Percentiles rank a stretch among this genome's conserved stretches.
Evolutionary conservation across 768 basidiomycete species (phyloP).

Genomic region (Amanita exitialis): DNA sequence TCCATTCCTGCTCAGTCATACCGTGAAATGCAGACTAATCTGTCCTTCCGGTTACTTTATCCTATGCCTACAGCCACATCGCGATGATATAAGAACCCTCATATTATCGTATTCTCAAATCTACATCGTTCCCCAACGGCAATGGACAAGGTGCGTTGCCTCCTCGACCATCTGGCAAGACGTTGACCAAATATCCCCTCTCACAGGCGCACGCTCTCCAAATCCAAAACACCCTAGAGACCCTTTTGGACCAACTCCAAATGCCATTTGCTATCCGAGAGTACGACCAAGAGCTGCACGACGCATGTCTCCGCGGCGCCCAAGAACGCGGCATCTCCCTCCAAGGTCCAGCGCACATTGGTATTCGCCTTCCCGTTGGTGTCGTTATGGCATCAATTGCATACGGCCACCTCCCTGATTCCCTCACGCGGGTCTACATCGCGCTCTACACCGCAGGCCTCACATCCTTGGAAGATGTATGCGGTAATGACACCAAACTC

Average conservation of each 20-base stretch:
- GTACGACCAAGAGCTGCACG: constrained; percentile 8
- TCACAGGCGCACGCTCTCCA: background rate
- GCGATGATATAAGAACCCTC: no score
- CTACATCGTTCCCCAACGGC: no score
- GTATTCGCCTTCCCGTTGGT: constrained; percentile 20
- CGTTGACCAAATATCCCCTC: no score
- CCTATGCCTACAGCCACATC: no score
- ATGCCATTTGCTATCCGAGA: background rate
- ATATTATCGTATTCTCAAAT: no score
- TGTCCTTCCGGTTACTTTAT: no score
- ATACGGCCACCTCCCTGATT: constrained; percentile 19
- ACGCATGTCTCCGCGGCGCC: constrained; percentile 15
- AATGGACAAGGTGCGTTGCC: no score
- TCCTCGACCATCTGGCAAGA: no score
- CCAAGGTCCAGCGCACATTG: constrained; percentile 12
- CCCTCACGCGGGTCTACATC: constrained; percentile 21
- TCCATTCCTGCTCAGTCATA: no score
- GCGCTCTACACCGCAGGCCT: constrained; percentile 28
- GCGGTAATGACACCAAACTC: constrained; percentile 14
- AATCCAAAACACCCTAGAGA: background rate
- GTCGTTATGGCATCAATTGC: constrained; percentile 17
- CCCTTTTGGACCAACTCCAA: background rate
- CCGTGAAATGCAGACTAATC: no score
- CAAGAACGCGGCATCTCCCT: constrained; percentile 16
- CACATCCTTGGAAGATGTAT: constrained; percentile 27